These are phyloP conservation scores for Xylaria sp. DNA, from an alignment of 2,329 filamentous ascomycete genomes.

Conservation along the genomic window DNA sequence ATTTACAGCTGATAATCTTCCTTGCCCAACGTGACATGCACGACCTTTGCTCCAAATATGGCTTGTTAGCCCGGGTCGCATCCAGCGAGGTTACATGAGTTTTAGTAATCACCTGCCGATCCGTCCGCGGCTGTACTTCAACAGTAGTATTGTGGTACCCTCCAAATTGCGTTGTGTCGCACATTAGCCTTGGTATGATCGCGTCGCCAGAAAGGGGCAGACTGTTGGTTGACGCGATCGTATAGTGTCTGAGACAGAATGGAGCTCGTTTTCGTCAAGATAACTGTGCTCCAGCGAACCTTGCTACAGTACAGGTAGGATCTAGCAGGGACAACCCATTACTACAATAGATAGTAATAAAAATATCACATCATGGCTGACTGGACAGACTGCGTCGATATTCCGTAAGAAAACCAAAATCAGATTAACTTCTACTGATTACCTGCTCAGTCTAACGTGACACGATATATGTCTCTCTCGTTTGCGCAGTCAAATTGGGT, in stretches of 20 bases:
- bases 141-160: constrained; percentile 26
- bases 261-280: constrained; percentile 7
- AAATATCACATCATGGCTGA: constrained; percentile 13
- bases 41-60: constrained; percentile 16
- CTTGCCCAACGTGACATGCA: constrained; percentile 27
- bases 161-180: constrained; percentile 27
- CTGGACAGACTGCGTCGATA: constrained; percentile 11
- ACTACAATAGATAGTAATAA: constrained; percentile 17
- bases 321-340: constrained; percentile 5
- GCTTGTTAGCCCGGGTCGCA: constrained; percentile 25
- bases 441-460: constrained; percentile 31
- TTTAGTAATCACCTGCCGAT: constrained; percentile 39
- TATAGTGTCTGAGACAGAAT: constrained; percentile 8
- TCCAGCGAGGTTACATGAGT: constrained; percentile 28
- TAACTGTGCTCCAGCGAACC: background rate
- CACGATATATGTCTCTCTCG: constrained; percentile 28
- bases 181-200: constrained; percentile 17
- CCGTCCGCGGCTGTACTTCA: constrained; percentile 27
- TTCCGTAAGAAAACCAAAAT: constrained; percentile 12
- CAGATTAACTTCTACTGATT: constrained; percentile 17
- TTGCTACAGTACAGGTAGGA: background rate
- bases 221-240: constrained; percentile 1
- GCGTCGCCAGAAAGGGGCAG: constrained; percentile 10
- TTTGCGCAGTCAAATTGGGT: constrained; percentile 15
- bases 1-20: constrained; percentile 27